Conservation (phyloP, 371 early-diverging fungal species). For the Entomophthora muscae region DNA sequence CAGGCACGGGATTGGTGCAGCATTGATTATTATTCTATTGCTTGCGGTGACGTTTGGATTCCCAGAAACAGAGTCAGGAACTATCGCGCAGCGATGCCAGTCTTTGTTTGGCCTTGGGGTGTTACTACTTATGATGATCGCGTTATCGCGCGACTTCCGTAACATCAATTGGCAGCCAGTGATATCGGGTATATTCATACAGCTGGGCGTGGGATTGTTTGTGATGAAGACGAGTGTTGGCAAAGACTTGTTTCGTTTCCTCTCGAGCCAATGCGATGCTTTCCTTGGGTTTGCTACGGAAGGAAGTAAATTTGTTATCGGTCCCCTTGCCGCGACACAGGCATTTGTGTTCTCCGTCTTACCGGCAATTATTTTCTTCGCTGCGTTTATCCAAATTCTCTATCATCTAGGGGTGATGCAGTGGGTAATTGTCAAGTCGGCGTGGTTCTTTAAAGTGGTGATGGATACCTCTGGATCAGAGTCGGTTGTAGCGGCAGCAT, state of each 20-base stretch:
- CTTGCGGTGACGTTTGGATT: slow-evolving; percentile 39
- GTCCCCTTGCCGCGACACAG: slow-evolving; percentile 18
- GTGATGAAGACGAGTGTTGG: slow-evolving; percentile 59
- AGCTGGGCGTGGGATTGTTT: slow-evolving; percentile 62
- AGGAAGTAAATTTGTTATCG: slow-evolving; percentile 53
- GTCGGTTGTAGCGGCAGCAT: no score
- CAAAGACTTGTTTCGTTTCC: slow-evolving; percentile 52
- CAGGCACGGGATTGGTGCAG: no score
- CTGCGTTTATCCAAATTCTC: no score
- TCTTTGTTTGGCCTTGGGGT: slow-evolving; percentile 53
- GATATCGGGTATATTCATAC: slow-evolving; percentile 46
- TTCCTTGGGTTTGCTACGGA: slow-evolving; percentile 42
- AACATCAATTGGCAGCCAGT: slow-evolving; percentile 61
- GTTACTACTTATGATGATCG: slow-evolving; percentile 26
- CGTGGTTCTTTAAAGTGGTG: slow-evolving; percentile 39
- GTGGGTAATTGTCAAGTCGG: slow-evolving; percentile 53
- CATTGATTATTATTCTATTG: slow-evolving; percentile 17
- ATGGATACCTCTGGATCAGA: slow-evolving; percentile 42
- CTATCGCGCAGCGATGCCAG: slow-evolving; percentile 46
- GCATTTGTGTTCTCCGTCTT: slow-evolving; percentile 55
- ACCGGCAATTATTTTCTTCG: slow-evolving; percentile 76
- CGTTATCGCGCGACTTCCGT: slow-evolving; percentile 39
- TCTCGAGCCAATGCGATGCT: slow-evolving; percentile 38
- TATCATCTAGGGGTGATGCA: slow-evolving; percentile 76
- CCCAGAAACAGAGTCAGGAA: slow-evolving; percentile 32